A percentile compares a stretch with the other conserved stretches of the same genome.
These are phyloP conservation scores for Ophiostoma ips DNA, from an alignment of 2,329 filamentous ascomycete species.

Conservation along the genomic window DNA sequence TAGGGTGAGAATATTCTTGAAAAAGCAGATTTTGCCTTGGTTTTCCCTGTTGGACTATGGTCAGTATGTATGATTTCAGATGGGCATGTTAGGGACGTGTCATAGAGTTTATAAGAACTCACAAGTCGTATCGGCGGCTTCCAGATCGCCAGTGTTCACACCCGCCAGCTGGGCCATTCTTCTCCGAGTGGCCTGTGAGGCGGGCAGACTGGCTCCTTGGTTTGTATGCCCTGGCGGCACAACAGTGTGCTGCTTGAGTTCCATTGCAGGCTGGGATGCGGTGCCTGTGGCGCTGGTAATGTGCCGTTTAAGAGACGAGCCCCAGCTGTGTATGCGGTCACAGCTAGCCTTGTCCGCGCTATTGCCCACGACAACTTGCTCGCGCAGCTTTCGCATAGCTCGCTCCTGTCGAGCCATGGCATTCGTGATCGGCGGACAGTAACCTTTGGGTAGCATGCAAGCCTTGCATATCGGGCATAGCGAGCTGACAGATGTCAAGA, in stretches of 20 bases:
- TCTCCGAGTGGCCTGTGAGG: constrained; percentile 12
- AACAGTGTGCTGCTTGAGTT: constrained; percentile 9
- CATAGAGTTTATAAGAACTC: background rate
- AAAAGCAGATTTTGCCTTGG: background rate
- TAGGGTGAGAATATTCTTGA: background rate
- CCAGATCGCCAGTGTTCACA: constrained; percentile 10
- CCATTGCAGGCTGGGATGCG: constrained; percentile 9
- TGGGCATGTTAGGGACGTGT: background rate
- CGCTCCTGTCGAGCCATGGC: constrained; percentile 74
- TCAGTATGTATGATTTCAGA: background rate
- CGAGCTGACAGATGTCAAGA: constrained; percentile 63
- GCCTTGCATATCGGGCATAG: constrained; percentile 86
- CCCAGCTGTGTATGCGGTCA: constrained; percentile 13
- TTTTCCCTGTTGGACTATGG: background rate
- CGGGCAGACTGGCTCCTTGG: background rate
- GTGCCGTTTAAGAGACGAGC: constrained; percentile 13
- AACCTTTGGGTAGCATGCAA: constrained; percentile 57
- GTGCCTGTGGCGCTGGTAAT: constrained; percentile 9
- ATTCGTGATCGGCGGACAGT: constrained; percentile 62
- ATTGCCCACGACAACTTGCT: constrained; percentile 34
- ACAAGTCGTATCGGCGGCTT: background rate
- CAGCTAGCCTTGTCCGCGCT: background rate
- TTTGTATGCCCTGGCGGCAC: background rate
- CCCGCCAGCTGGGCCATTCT: constrained; percentile 21
- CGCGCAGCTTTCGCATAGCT: constrained; percentile 46